Base-by-base conservation (phyloP, 805 yeast species). In the Candida ulmi region DNA sequence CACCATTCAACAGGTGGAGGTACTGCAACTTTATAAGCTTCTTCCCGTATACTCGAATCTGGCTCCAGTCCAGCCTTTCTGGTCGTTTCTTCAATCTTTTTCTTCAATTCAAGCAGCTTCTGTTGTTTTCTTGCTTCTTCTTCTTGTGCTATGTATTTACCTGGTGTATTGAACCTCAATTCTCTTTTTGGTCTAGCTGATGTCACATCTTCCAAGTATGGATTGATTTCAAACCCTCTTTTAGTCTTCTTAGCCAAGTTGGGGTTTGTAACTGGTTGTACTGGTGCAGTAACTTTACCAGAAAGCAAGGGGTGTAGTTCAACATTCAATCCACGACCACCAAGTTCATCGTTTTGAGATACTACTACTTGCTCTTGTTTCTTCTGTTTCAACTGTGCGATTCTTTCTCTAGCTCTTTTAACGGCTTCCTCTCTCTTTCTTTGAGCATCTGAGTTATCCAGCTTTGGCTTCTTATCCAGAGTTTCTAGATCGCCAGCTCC, bases 1-100 rank as follows among this genome's bases (percentile, higher is more conserved):
- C 97, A 91, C 96, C 96, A 88, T 58, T 88, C 96, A 2, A 80
- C 60, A 2, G 41, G 44, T 0, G 95, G 95, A 1, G 90, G 88
- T 16, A 43, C 53, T 0, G 53, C 56, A 0, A 64, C 63, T 38
- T 63, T 58, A 51, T 71, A 83, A 8, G 63, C 55, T 16, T 76
- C 72, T 52, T 87, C 96, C 4, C 80, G 82, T 1, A 70, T 42
- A 1, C 54, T 50, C 15, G 63, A 56, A 46, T 83, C 78, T 0
- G 90, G 77, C 7, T 69, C 59, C 6, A 56, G 27, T 1, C 60
- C 60, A 7, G 79, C 90, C 40, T 66, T 58, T 18, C 52, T 47
- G 15, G 53, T 55, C 24, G 48, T 54, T 35, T 56, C 64, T 24
- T 65, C 66, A 34, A 61, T 50, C 30, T 47, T 58, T 37, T 48